Evolutionary conservation across 768 basidiomycete species (phyloP).

Genomic region (Suillus placidus): DNA sequence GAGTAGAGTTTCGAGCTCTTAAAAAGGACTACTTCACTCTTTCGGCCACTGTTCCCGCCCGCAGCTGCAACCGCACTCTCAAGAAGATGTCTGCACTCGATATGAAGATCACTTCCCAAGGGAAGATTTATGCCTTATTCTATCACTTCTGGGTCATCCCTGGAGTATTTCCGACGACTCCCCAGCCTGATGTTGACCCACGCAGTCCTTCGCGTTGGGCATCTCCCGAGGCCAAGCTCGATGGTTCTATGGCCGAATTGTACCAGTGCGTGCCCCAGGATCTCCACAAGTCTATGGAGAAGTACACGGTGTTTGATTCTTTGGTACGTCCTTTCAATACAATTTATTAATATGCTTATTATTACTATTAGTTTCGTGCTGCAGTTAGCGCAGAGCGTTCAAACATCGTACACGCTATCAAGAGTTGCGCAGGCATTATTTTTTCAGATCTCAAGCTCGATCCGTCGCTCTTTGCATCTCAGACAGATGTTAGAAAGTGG

Average conservation of each 20-base stretch:
- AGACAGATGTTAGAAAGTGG: too few species aligned
- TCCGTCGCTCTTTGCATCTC: too few species aligned
- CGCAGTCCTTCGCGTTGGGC: not conserved
- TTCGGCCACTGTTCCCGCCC: not conserved
- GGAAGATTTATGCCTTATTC: not conserved
- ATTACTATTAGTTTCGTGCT: not conserved
- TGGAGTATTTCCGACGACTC: not conserved
- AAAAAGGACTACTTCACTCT: not conserved
- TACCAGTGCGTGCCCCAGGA: not conserved
- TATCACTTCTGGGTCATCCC: conserved; percentile 6
- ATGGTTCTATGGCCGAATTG: not conserved
- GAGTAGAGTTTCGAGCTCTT: not conserved
- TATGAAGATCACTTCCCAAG: not conserved
- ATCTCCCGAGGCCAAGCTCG: not conserved
- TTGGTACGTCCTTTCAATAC: not conserved
- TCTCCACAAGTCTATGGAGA: conserved; percentile 2
- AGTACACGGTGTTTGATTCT: not conserved
- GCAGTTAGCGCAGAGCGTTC: not conserved
- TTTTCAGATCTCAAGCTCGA: too few species aligned
- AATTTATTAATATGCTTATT: too few species aligned
- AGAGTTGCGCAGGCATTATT: too few species aligned
- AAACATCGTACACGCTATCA: conserved; percentile 3
- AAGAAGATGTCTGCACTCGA: not conserved
- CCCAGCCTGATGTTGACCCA: not conserved
- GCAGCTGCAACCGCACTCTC: not conserved